Evolutionary conservation across 805 yeast species (phyloP).

Genomic region (Saturnispora besseyi): DNA sequence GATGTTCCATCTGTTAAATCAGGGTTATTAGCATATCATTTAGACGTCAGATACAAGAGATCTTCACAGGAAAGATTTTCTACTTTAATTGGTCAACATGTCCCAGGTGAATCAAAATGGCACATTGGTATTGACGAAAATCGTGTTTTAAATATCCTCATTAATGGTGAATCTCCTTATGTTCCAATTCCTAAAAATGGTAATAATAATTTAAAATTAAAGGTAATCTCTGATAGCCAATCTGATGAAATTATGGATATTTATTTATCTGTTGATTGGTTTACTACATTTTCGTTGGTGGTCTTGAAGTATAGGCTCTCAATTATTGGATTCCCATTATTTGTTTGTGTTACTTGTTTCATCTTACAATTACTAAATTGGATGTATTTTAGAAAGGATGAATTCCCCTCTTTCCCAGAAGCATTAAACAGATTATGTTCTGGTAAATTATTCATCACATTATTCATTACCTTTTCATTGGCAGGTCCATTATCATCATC

Average conservation of each 20-base stretch:
- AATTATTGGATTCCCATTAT: constrained; percentile 60
- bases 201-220: constrained; percentile 26
- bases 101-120: constrained; percentile 72
- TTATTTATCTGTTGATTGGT: constrained; percentile 40
- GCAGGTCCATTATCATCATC: constrained; percentile 29
- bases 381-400: constrained; percentile 24
- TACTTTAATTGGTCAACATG: constrained; percentile 63
- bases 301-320: constrained; percentile 73
- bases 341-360: constrained; percentile 43
- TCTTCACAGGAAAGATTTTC: constrained; percentile 32
- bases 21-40: constrained; percentile 46
- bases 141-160: constrained; percentile 31
- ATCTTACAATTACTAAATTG: constrained; percentile 46
- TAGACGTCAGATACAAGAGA: constrained; percentile 24
- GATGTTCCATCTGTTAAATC: constrained; percentile 52
- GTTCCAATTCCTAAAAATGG: constrained; percentile 21
- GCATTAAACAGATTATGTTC: constrained; percentile 35
- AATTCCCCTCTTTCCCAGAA: constrained; percentile 36
- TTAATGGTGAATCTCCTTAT: constrained; percentile 63
- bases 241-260: constrained; percentile 32
- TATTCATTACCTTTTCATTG: constrained; percentile 23
- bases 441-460: constrained; percentile 21
- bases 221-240: constrained; percentile 36
- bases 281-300: constrained; percentile 55
- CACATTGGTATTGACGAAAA: constrained; percentile 42